Percentiles rank a stretch among this genome's conserved stretches.
Conservation (phyloP, 345 rosid genomes). For the Kandelia obovata region DNA sequence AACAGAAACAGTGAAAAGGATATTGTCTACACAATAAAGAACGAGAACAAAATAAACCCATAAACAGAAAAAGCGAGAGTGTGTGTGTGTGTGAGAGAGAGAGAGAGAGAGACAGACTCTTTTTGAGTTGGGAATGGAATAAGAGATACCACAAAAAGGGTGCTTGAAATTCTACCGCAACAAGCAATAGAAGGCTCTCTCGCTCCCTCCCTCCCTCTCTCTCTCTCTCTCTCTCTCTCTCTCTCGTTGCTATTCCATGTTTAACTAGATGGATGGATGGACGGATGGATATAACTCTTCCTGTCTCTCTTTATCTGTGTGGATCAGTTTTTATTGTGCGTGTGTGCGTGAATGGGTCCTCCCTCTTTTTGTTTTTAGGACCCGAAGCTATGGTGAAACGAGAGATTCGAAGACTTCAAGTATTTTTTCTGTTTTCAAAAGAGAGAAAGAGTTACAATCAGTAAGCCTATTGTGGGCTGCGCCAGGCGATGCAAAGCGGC, state of each 20-base stretch:
- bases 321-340: background rate
- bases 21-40: background rate
- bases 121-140: constrained; percentile 7
- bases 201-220: background rate
- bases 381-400: constrained; percentile 27
- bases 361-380: constrained; percentile 26
- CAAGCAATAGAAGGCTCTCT: constrained; percentile 6
- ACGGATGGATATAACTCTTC: background rate
- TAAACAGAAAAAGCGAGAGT: background rate
- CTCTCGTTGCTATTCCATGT: background rate
- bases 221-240: background rate
- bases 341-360: constrained; percentile 25
- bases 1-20: background rate
- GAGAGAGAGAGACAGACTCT: background rate
- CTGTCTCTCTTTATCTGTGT: background rate
- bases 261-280: background rate
- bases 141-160: constrained; percentile 23
- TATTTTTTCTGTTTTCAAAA: background rate
- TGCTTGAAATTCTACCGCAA: constrained; percentile 25
- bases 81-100: no score
- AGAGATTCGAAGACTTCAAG: constrained; percentile 34
- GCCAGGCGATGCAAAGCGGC: constrained; percentile 30
- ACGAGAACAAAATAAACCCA: constrained; percentile 4
- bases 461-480: background rate
- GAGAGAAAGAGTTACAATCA: background rate